Evolutionary conservation across 495 filamentous ascomycete genomes (phyloP).

Genomic region (Coniosporium apollinis): DNA sequence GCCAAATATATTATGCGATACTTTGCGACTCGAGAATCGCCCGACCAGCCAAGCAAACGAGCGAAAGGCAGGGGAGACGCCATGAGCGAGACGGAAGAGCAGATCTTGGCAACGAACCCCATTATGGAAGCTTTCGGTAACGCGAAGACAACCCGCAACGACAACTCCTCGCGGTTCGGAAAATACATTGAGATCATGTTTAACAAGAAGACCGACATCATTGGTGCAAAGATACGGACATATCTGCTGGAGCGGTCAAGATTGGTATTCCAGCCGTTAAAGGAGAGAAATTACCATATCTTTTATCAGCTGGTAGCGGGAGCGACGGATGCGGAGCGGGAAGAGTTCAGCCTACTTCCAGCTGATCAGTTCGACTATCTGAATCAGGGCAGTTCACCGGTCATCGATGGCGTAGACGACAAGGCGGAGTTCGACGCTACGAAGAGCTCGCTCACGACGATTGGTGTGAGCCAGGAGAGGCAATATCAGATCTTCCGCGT

Average conservation of each 20-base stretch:
- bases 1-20: constrained; percentile 99
- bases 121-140: constrained; percentile 99
- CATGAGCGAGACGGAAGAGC: constrained; percentile 97
- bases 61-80: constrained; percentile 62
- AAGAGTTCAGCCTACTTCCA: constrained; percentile 57
- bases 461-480: constrained; percentile 58
- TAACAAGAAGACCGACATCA: constrained; percentile 85
- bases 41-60: constrained; percentile 69
- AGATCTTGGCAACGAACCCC: constrained; percentile 94
- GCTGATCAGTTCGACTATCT: constrained; percentile 89
- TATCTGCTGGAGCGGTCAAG: constrained; percentile 92
- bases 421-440: constrained; percentile 83
- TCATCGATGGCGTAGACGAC: constrained; percentile 92
- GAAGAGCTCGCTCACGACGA: constrained; percentile 66
- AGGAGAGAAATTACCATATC: constrained; percentile 97
- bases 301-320: constrained; percentile 98
- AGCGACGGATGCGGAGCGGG: constrained; percentile 65
- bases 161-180: constrained; percentile 96
- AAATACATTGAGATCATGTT: constrained; percentile 99
- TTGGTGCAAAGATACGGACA: constrained; percentile 90
- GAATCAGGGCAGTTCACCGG: constrained; percentile 83
- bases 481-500: constrained; percentile 82
- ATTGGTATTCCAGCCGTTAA: constrained; percentile 94
- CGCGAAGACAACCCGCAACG: constrained; percentile 96
- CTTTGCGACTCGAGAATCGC: constrained; percentile 92